Evolutionary conservation across 1,139 yeast species (phyloP), one percentile per base, ranked within the genome.

Genomic region (Zygosaccharomyces sapae): DNA sequence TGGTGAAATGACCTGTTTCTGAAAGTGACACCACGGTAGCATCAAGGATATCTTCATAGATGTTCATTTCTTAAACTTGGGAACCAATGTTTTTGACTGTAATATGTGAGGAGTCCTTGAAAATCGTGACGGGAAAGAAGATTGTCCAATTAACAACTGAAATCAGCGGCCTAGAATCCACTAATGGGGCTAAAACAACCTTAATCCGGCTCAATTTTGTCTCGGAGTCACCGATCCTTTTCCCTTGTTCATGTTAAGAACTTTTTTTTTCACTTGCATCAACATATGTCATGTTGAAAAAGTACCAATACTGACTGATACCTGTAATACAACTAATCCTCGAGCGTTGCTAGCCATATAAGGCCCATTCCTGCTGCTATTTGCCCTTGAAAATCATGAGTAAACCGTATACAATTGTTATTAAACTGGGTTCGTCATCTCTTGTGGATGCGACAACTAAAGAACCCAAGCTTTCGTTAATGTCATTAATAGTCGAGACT

Each of bases 401-500:
- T 41, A 66, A 65, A 41, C 61, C 65, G n/a, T 73, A 73, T 56
- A 86, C 94, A 0, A 83, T 86, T 38, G 95, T 86, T 20, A 80
- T 86, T 48, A 86, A 86, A 61, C 73, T 86, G 13, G 86, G 98
- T 2, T 86, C 97, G 0, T 88, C 97, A 9, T 90, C 97, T 5
- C 77, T 94, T 37, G 96, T 92, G 39, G 97, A 92, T 70, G 97
- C 88, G 63, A 73, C 67, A 31, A 87, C 97, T 4, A 77, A 83
- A 49, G 97, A 90, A 65, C 96, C 96, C 22, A 76, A 89, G 49
- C 77, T 94, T 27, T 94, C 97, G 45, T 88, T 85, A 58, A 90
- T 92, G 94, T 80, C 97, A 10, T 76, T 78, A 47, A 80, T 92
- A 24, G 97, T 90, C 34, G 97, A 92, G 65, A 86, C 96, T 3